Evolutionary conservation across 2,329 filamentous ascomycete genomes (phyloP), one percentile per base, ranked within the genome.

Genomic region (Phaeosphaeriaceae sp.): DNA sequence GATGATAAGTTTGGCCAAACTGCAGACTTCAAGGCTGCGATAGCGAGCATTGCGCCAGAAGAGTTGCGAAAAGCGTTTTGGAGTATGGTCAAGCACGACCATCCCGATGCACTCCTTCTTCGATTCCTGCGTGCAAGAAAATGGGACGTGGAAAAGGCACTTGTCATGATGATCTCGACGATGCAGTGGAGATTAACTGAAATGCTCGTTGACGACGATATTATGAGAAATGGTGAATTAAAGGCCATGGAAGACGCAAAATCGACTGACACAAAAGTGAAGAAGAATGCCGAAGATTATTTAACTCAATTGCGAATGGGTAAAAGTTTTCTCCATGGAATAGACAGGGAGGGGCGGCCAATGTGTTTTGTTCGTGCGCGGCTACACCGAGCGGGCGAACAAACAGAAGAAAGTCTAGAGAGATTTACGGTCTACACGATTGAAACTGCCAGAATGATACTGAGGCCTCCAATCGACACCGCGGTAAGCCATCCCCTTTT

Each of bases 1-100:
- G 89, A 97, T 48, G 94, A 99, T 77, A 99, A 97, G 77, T 93
- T 95, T 71, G 92, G 92, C 38, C 89, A 94, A 74, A 89, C 84
- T 30, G 94, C 93, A 74, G 86, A 92, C 41, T 97, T 92, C 74
- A 84, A 90, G 61, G 86, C 93, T 33, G 90, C 91, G 0, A 75
- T 99, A 8, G 87, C 88, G 40, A 90, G 83, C 51, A 83, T 88
- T 65, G 82, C 86, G 0, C 90, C 93, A 0, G 90, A 95, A 64
- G 82, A 88, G 35, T 84, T 99, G 58, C 85, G 92, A 43, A 79
- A 81, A 13, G 87, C 92, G 0, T 89, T 97, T 68, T 97, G 94
- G 94, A 83, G 79, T 60, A 96, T 97, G 91, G 84, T 93, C 50
- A 99, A 97, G 78, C 88, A 94, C 65, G 94, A 99, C 68, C 86